Base-by-base conservation (phyloP, 2,329 filamentous ascomycete genomes). In the Metarhizium anisopliae region DNA sequence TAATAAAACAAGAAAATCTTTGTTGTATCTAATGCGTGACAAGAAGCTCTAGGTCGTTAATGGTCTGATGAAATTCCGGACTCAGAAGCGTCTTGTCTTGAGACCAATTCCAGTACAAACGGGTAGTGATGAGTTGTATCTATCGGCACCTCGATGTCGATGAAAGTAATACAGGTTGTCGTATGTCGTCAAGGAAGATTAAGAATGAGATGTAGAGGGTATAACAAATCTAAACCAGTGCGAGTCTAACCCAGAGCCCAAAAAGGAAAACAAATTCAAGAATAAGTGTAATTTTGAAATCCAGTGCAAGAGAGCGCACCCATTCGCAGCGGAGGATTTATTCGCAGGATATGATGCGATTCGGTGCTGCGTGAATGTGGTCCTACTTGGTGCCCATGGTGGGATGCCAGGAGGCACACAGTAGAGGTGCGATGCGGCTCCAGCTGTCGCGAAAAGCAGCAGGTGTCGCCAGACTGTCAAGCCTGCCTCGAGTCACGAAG, bases 171-270 rank as follows among this genome's bases (percentile, higher is more conserved):
- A 54, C 54, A 59, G 60, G 59, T 56, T 62, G 61, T 54, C 43
- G 47, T 57, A 11, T 53, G 53, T 57, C 53, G 56, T 59, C 42
- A 50, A 53, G 35, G 16, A 56, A 52, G 58, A 58, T 56, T 58
- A 61, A 67, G 50, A 58, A 55, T 35, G 50, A 55, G 57, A 58
- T 58, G 53, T 55, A 55, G 53, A 53, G 58, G 59, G 59, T 59
- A 63, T 61, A 60, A 61, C 53, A 63, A 66, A 38, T 72, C 71
- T 73, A 73, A 71, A 69, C 65, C 69, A 65, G 66, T 63, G 67
- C 67, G 50, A 55, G 67, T 72, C 70, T 72, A 72, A 69, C 62
- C 67, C 66, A 66, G 64, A 65, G 64, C 64, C 64, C 63, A 66
- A 69, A 64, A 62, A 56, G 60, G 32, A 45, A 59, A 55, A 40